Percentiles rank a stretch among this genome's conserved stretches.
phyloP scores from a whole-genome alignment of 352 stramenopile genomes.

The Phytopythium chamaehyphon region DNA sequence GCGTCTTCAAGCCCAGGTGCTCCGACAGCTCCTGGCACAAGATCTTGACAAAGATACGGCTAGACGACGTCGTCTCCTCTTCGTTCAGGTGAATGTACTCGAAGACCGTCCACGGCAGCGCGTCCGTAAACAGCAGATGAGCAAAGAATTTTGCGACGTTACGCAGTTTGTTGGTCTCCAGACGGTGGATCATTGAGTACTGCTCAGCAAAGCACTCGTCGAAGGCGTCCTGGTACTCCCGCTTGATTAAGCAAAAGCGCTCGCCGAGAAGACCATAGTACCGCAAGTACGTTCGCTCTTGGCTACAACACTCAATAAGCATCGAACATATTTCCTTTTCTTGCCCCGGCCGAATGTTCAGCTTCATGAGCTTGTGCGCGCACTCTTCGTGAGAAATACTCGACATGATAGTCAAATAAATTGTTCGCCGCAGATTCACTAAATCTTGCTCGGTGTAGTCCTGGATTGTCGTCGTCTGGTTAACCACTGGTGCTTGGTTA shows the following conservation, averaged over 20 bases:
- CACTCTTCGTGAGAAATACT: constrained; percentile 99
- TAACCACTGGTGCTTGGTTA: constrained; percentile 11
- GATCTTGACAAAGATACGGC: constrained; percentile 99
- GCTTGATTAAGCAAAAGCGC: constrained; percentile 96
- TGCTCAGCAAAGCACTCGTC: constrained; percentile 93
- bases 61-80: constrained; percentile 98
- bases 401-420: constrained; percentile 99
- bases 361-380: constrained; percentile 97
- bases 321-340: constrained; percentile 99
- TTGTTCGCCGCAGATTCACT: constrained; percentile 97
- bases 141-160: constrained; percentile 99
- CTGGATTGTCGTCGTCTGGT: constrained; percentile 76
- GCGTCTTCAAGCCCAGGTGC: constrained; percentile 93
- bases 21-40: constrained; percentile 97
- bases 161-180: constrained; percentile 99
- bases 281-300: constrained; percentile 96
- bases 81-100: constrained; percentile 97
- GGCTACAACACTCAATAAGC: constrained; percentile 98
- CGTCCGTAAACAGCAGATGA: constrained; percentile 97
- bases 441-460: constrained; percentile 98
- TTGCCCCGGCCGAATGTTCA: constrained; percentile 95
- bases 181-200: constrained; percentile 95
- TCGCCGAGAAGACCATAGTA: constrained; percentile 97
- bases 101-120: constrained; percentile 97
- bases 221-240: constrained; percentile 95